Evolutionary conservation across 2,329 filamentous ascomycete genomes (phyloP), one percentile per base, ranked within the genome.

Genomic region (Phaeosphaeria sp.): DNA sequence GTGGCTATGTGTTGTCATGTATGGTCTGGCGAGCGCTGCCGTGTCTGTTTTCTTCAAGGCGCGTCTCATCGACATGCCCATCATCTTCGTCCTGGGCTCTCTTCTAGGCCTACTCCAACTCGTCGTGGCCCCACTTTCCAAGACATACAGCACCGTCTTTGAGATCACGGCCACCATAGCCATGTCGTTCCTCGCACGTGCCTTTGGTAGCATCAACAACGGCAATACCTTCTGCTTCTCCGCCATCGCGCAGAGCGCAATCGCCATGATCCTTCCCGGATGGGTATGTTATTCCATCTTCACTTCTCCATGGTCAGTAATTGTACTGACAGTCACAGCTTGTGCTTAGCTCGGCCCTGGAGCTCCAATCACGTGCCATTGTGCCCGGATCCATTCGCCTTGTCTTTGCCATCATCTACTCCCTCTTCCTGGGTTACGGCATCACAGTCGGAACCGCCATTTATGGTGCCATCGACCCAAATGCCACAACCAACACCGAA

Each of bases 21-120:
- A 91, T 65, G 92, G 92, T 0, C 77, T 93, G 13, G 91, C 91
- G 0, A 91, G 89, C 22, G 88, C 87, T 0, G 85, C 83, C 6
- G 91, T 94, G 0, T 91, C 90, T 0, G 90, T 90, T 0, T 94
- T 95, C 15, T 95, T 94, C 71, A 82, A 88, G 50, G 90, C 89
- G 2, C 85, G 90, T 1, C 85, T 89, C 47, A 89, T 93, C 65
- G 92, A 96, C 72, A 81, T 94, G 65, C 90, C 90, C 0, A 82
- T 93, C n/a, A 87, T 88, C 6, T 93, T 94, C 71, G 59, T 90
- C 1, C 83, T 95, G 1, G 92, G 92, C 2, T 87, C 85, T 67
- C 78, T 93, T 17, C 82, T 95, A 0, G 91, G 91, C 1, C 72
- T 89, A n/a, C 80, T 96, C 50, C 90, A 95, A 68, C 84, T 93